Evolutionary conservation across 495 filamentous ascomycete species (phyloP).

Genomic region (Podospora tetraspora): DNA sequence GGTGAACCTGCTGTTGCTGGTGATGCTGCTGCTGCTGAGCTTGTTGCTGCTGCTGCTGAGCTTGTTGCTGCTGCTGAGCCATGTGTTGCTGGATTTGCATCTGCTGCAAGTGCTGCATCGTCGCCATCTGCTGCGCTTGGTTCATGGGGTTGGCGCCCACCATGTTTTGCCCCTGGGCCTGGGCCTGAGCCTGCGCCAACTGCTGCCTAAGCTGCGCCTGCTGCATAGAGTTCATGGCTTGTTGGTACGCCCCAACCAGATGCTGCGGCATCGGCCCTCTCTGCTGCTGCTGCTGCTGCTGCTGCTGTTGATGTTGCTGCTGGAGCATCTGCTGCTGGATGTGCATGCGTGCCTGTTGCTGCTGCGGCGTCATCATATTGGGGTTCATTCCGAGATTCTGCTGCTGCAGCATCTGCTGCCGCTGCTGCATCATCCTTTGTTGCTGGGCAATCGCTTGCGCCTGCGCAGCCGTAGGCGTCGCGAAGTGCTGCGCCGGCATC

Average conservation of each 20-base stretch:
- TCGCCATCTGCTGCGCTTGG: constrained; percentile 34
- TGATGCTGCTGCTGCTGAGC: constrained; percentile 38
- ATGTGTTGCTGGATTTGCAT: constrained; percentile 26
- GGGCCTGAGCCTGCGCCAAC: constrained; percentile 19
- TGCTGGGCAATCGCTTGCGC: constrained; percentile 47
- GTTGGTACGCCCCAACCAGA: background rate
- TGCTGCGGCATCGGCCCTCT: constrained; percentile 21
- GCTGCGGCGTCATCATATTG: constrained; percentile 24
- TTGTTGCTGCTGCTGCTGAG: constrained; percentile 25
- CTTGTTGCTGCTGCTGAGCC: constrained; percentile 30
- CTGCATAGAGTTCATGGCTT: constrained; percentile 27
- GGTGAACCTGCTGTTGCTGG: constrained; percentile 31
- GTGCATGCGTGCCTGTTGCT: constrained; percentile 27
- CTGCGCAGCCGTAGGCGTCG: background rate
- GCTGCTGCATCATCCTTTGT: constrained; percentile 51
- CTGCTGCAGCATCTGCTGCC: constrained; percentile 33
- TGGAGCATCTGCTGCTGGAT: constrained; percentile 36
- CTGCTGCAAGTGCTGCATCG: constrained; percentile 38
- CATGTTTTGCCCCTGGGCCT: constrained; percentile 29
- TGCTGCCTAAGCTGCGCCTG: constrained; percentile 29
- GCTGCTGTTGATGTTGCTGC: constrained; percentile 32
- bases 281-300: constrained; percentile 29
- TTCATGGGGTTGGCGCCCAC: constrained; percentile 33
- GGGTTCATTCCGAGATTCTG: constrained; percentile 38
- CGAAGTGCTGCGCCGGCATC: constrained; percentile 18